These are phyloP conservation scores for Xylaria intraflava DNA, from an alignment of 495 filamentous ascomycete genomes.

Conservation along the genomic window DNA sequence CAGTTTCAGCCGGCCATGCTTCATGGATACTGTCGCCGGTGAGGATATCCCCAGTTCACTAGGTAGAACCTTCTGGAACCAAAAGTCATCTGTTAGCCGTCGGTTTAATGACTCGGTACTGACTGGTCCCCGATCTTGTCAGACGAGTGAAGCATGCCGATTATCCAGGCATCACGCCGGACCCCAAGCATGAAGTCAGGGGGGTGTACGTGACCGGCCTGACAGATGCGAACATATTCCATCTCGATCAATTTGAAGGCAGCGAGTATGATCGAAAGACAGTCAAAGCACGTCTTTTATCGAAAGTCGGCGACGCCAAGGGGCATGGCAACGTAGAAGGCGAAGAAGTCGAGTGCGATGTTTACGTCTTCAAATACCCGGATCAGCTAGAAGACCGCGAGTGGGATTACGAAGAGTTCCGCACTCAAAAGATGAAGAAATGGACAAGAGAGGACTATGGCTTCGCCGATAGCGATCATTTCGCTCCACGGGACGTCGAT, in stretches of 20 bases:
- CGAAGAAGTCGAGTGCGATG: conserved; percentile 57
- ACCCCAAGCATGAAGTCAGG: conserved; percentile 53
- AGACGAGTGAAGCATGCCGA: conserved; percentile 48
- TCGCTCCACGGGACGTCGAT: conserved; percentile 14
- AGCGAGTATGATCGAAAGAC: conserved; percentile 56
- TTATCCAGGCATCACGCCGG: conserved; percentile 75
- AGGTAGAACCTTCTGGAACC: neutral
- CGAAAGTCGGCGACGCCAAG: conserved; percentile 30
- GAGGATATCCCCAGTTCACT: conserved; percentile 35
- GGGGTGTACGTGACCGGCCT: conserved; percentile 75
- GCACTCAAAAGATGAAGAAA: conserved; percentile 54
- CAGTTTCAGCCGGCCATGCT: conserved; percentile 69
- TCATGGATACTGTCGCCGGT: conserved; percentile 61
- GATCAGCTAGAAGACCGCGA: conserved; percentile 56
- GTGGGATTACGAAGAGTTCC: conserved; percentile 79
- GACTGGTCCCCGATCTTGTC: neutral
- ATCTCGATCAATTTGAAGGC: conserved; percentile 82
- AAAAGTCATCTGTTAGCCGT: neutral
- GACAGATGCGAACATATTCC: conserved; percentile 64
- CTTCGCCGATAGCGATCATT: conserved; percentile 28
- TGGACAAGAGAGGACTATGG: conserved; percentile 43
- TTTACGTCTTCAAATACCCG: conserved; percentile 66
- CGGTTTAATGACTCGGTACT: neutral
- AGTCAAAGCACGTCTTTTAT: conserved; percentile 55
- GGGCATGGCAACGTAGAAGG: conserved; percentile 45